Percentiles rank a stretch among this genome's conserved stretches.
Conservation (phyloP, 257 asterid species). For the Scutellaria galericulata region DNA sequence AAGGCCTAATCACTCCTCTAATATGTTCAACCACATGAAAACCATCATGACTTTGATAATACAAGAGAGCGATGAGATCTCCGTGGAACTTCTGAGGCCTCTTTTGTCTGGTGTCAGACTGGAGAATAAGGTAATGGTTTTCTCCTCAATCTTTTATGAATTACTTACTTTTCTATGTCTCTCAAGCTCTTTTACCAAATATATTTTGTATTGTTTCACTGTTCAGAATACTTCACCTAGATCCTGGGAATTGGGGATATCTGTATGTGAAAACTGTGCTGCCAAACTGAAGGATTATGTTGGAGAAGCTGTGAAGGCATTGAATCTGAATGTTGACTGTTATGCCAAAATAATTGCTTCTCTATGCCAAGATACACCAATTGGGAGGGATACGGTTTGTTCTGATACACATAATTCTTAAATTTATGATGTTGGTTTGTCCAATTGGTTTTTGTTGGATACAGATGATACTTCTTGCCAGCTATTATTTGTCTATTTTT, state of each 20-base stretch:
- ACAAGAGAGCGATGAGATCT: conserved; percentile 47
- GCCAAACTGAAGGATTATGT: conserved; percentile 40
- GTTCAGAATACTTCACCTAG: conserved; percentile 43
- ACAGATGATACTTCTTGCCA: neutral
- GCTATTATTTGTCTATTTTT: neutral
- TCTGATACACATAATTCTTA: conserved; percentile 21
- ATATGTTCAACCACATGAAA: conserved; percentile 41
- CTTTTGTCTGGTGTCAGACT: conserved; percentile 42
- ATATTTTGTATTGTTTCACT: conserved; percentile 6
- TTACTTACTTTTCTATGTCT: neutral
- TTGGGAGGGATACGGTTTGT: conserved; percentile 44
- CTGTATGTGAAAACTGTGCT: conserved; percentile 41
- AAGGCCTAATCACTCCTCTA: conserved; percentile 43
- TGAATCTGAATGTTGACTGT: conserved; percentile 38
- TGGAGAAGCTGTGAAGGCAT: conserved; percentile 38
- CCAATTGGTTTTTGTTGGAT: conserved; percentile 6
- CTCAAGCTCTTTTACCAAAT: neutral
- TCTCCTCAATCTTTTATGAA: neutral
- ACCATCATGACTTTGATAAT: conserved; percentile 43
- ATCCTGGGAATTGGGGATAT: conserved; percentile 48
- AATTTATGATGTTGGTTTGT: neutral
- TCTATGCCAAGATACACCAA: conserved; percentile 44
- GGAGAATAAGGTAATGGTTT: conserved; percentile 40
- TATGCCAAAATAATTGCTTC: conserved; percentile 41
- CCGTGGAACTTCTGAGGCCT: conserved; percentile 45